Conservation (phyloP, 108 stramenopile species). For the Schizochytrium sp. region DNA sequence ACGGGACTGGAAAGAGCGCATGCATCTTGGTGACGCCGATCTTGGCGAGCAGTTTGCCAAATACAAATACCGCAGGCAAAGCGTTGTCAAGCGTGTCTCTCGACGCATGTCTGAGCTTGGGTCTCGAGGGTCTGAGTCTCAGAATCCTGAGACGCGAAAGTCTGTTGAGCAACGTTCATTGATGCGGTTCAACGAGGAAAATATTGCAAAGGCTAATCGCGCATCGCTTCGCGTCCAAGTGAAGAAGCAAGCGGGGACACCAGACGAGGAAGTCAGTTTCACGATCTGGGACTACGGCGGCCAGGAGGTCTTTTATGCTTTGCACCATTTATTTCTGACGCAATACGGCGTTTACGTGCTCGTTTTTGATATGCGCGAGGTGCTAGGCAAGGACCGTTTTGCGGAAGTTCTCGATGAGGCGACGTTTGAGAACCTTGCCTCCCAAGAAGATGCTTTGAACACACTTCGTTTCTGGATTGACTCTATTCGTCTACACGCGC, state of each 20-base stretch:
- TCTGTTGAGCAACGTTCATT: no score
- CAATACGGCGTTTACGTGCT: background rate
- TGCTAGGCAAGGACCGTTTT: background rate
- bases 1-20: background rate
- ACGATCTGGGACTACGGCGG: background rate
- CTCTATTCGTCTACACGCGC: no score
- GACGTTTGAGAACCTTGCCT: background rate
- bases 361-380: background rate
- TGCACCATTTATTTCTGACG: background rate
- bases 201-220: no score
- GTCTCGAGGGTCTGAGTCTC: no score
- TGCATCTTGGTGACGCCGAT: background rate
- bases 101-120: no score
- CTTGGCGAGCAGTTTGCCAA: no score
- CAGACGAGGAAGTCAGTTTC: background rate
- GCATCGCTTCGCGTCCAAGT: no score
- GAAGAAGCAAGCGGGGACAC: no score
- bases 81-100: no score
- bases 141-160: no score
- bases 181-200: no score
- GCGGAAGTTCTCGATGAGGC: background rate
- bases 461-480: background rate
- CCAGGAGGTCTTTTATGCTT: background rate
- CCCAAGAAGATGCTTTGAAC: background rate
- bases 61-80: no score